Conservation (phyloP, 768 basidiomycete genomes). For the Suillus paluster region DNA sequence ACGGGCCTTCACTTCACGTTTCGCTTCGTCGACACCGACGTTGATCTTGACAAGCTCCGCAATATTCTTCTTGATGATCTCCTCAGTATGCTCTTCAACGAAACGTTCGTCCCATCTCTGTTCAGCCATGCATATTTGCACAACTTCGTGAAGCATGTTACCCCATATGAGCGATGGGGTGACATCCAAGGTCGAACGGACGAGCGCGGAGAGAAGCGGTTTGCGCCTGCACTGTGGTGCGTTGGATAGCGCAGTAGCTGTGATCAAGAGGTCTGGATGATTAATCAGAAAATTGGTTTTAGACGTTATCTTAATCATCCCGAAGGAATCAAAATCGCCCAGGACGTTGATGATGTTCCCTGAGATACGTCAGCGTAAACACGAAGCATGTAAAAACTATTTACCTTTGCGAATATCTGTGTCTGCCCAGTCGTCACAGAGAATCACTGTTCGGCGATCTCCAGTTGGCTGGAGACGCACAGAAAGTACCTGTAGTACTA, state of each 20-base stretch:
- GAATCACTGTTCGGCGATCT: constrained; percentile 52
- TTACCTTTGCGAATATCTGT: constrained; percentile 65
- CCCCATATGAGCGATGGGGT: constrained; percentile 86
- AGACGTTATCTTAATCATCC: constrained; percentile 61
- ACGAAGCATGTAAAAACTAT: constrained; percentile 16
- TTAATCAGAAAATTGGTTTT: constrained; percentile 76
- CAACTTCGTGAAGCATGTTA: constrained; percentile 89
- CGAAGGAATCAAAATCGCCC: constrained; percentile 46
- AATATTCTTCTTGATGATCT: constrained; percentile 56
- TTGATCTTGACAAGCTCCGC: constrained; percentile 66
- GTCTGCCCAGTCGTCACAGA: constrained; percentile 80
- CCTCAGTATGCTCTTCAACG: constrained; percentile 62
- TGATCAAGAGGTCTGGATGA: constrained; percentile 91
- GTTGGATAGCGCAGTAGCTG: constrained; percentile 86
- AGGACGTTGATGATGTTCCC: constrained; percentile 86
- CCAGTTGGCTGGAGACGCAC: constrained; percentile 48
- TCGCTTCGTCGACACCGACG: constrained; percentile 62
- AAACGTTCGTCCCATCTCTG: constrained; percentile 66
- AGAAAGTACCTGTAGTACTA: constrained; percentile 48
- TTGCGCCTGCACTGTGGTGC: constrained; percentile 84
- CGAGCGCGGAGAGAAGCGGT: constrained; percentile 74
- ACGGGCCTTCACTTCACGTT: constrained; percentile 60
- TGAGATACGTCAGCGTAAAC: constrained; percentile 26
- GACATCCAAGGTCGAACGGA: constrained; percentile 60
- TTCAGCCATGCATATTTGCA: constrained; percentile 76